phyloP scores from a whole-genome alignment of 2,329 filamentous ascomycete genomes.

The Pseudocercospora cruenta region DNA sequence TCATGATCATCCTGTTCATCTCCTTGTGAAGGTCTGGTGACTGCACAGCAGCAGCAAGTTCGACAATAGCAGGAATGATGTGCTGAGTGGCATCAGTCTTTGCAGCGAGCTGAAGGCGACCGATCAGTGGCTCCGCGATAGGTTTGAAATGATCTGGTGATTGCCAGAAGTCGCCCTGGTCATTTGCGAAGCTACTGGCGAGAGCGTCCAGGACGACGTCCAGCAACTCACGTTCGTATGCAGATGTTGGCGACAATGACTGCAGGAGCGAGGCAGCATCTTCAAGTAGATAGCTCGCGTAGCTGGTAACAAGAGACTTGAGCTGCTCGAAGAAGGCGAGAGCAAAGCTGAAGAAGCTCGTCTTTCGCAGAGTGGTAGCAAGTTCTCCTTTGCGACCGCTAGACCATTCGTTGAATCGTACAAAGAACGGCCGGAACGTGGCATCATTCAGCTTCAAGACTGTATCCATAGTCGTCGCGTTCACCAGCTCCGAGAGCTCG shows the following conservation, averaged over 20 bases:
- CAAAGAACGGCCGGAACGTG: conserved; percentile 89
- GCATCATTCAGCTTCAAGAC: conserved; percentile 96
- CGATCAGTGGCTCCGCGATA: conserved; percentile 70
- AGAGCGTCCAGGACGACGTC: conserved; percentile 71
- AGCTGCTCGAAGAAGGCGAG: conserved; percentile 79
- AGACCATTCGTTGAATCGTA: conserved; percentile 82
- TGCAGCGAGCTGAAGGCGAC: conserved; percentile 55
- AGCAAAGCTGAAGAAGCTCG: conserved; percentile 81
- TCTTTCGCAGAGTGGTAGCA: conserved; percentile 59
- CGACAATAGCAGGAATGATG: conserved; percentile 75
- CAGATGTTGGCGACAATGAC: conserved; percentile 43
- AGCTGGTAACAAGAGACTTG: conserved; percentile 92
- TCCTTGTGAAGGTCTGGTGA: conserved; percentile 89
- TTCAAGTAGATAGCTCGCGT: conserved; percentile 82
- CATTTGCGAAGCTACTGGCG: conserved; percentile 77
- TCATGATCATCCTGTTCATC: conserved; percentile 77
- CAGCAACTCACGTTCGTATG: conserved; percentile 65
- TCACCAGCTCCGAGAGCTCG: conserved; percentile 59
- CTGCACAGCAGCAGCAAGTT: conserved; percentile 77
- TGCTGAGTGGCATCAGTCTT: conserved; percentile 51
- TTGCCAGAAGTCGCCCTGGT: conserved; percentile 96
- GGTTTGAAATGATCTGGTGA: conserved; percentile 80
- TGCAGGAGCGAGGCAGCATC: conserved; percentile 67
- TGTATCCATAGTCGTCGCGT: conserved; percentile 80
- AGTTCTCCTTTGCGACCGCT: conserved; percentile 62